Evolutionary conservation across 2,329 filamentous ascomycete species (phyloP), one percentile per base, ranked within the genome.

Genomic region (Colletotrichum cordylinicola): DNA sequence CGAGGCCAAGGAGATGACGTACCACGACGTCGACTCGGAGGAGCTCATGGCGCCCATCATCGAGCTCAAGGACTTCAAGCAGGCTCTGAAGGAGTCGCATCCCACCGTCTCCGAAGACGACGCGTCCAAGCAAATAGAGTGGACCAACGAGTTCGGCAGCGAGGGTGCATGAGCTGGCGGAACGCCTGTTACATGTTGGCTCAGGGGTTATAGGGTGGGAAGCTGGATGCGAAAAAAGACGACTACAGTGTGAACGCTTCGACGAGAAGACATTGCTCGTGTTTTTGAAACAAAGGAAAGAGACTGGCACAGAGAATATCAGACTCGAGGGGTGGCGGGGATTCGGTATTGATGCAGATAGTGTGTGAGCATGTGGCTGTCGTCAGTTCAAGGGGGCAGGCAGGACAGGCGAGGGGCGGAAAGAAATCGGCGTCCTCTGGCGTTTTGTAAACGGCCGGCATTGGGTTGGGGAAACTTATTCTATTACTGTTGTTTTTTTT

Each of bases 101-200:
- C 97, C 97, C 27, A 98, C 97, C 0, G 97, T 99, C 69, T 97
- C 95, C 68, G 90, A 91, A 67, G 95, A 96, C 67, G 98, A 99
- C 83, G 90, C 99, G 61, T 90, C 92, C 79, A 91, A 92, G 81
- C 98, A 96, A 84, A 90, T 94, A 62, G 96, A 98, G 60, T 99
- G 97, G 97, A 99, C 97, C 12, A 91, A 94, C 81, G 96, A 98
- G 86, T 98, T 98, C 86, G 96, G 96, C 72, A 98, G 95, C 83
- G 96, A 98, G 84, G 96, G 96, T 21, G 88, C 89, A 79, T 91
- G 79, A 83, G 70, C 64, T 58, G 27, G 62, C 10, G 18, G 2
- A 52, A 21, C n/a, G 10, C 43, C 43, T 52, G 0, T 8, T 21
- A 13, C 10, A 52, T 9, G 3, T n/a, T 27, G 24, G 24, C 29